Evolutionary conservation across 2,329 filamentous ascomycete genomes (phyloP).

Genomic region (Ceratocystis cacaofunesta): DNA sequence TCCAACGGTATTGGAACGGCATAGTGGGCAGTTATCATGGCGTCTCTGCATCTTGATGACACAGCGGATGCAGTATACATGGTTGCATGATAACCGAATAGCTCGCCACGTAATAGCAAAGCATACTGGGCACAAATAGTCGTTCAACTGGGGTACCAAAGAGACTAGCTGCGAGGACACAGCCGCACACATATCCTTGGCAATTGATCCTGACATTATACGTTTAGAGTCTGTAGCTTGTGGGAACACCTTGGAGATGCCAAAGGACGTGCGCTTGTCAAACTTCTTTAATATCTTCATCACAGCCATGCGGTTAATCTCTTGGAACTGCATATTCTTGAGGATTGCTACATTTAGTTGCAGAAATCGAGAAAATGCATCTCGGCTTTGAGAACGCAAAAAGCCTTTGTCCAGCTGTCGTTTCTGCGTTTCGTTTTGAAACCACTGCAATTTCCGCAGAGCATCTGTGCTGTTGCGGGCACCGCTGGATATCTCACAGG

Average conservation of each 20-base stretch:
- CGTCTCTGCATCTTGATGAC: constrained; percentile 64
- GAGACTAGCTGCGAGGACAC: constrained; percentile 58
- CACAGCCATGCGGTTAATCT: constrained; percentile 65
- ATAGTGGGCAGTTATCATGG: constrained; percentile 59
- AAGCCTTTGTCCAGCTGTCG: constrained; percentile 45
- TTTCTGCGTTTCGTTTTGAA: constrained; percentile 50
- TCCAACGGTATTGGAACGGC: constrained; percentile 56
- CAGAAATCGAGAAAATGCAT: constrained; percentile 54
- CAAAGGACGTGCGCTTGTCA: constrained; percentile 67
- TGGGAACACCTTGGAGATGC: constrained; percentile 49
- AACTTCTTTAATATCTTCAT: constrained; percentile 84
- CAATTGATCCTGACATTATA: constrained; percentile 51
- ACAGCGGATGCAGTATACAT: constrained; percentile 74
- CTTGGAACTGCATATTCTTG: constrained; percentile 68
- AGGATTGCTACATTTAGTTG: constrained; percentile 60
- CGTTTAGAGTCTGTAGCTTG: constrained; percentile 42
- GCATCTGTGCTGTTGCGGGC: constrained; percentile 51
- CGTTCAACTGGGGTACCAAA: constrained; percentile 66
- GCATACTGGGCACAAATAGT: constrained; percentile 72
- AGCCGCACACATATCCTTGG: constrained; percentile 60
- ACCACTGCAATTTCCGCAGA: constrained; percentile 52
- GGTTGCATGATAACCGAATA: constrained; percentile 58
- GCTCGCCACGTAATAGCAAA: constrained; percentile 67
- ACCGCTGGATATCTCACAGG: constrained; percentile 55
- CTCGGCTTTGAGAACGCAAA: constrained; percentile 48